Base-by-base conservation (phyloP, 129 eudicot genomes). In the Erigeron canadensis region DNA sequence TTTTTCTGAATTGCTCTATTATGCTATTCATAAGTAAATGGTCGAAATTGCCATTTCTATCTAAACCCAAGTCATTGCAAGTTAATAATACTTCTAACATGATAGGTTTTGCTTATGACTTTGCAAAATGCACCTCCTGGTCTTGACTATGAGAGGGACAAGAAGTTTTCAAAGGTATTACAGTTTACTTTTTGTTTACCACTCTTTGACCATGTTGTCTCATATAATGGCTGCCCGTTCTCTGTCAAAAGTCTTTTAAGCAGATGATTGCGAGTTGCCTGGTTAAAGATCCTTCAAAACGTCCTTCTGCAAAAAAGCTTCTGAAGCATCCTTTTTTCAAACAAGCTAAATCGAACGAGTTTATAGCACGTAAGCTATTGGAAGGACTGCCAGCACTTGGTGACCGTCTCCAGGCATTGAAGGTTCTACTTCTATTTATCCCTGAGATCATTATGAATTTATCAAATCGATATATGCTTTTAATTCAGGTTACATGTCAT, bases 181-280 rank as follows among this genome's bases (percentile, higher is more conserved):
- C 43, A n/a, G 44, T 38, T 7, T 11, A 5, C 22, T 44, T 61
- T 34, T 65, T 45, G 38, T 17, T 1, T 47, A 51, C 21, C 15
- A 28, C 22, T 47, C 40, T 69, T 8, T 60, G 15, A 63, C 60
- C 34, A 13, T 17, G 23, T 74, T 38, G 7, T 70, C 69, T 62
- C 10, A 75, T 63, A 38, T 71, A 56, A 8, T 19, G n/a, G 66
- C 43, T 54, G 15, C n/a, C 22, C 12, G 34, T 81, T 72, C 54
- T 58, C 69, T 59, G 62, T 78, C 22, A 48, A 13, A 37, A 95
- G 99, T 88, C 92, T 47, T 95, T 95, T 83, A 95, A 88, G 94
- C 94, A 95, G 86, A 95, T 95, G 99, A 90, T 95, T 84, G 99
- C 99, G 34, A 95, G 99, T 81, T 95, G 99, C 59, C 78, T 95